Evolutionary conservation across 805 yeast genomes (phyloP), one percentile per base, ranked within the genome.

Genomic region (Millerozyma acaciae): DNA sequence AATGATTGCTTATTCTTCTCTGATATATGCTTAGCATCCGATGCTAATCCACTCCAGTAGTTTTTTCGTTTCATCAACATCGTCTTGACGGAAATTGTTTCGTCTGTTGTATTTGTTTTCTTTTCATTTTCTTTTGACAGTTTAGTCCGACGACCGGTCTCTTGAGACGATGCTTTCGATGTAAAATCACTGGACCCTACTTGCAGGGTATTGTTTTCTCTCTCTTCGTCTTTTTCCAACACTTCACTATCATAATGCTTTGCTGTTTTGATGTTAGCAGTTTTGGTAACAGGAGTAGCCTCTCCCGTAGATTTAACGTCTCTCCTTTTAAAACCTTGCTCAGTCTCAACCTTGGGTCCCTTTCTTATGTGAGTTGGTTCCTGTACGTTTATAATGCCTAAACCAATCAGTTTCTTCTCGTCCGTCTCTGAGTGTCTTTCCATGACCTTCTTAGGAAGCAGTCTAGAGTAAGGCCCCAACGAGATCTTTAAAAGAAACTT

Each of bases 1-100:
- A 57, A 40, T 22, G 17, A 36, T 26, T 43, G 53, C 34, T 38
- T 54, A n/a, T 39, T 46, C 40, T 26, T 37, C 5, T 37, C 40
- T 12, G 43, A 38, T 31, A 28, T 40, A 27, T 32, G 26, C 29
- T 39, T 45, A 3, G 58, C 57, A 12, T 45, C 26, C 23, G 46
- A 46, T 10, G 26, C 26, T 23, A 23, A 23, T n/a, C 15, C 26
- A 14, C 46, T 30, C 51, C 55, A 52, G 30, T 43, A 37, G 6
- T 42, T 47, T 33, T 50, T 51, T 25, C 42, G 37, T 18, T 13
- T 8, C 21, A 17, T 24, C 7, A 27, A 26, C 21, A 28, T 24
- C 6, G 23, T 8, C 14, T 26, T 21, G 7, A 19, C 29, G 8
- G 16, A 6, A n/a, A 8, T 30, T 12, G 24, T 5, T 9, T 17